Conservation (phyloP, 495 filamentous ascomycete genomes). For the Thermochaetoides thermophila region DNA sequence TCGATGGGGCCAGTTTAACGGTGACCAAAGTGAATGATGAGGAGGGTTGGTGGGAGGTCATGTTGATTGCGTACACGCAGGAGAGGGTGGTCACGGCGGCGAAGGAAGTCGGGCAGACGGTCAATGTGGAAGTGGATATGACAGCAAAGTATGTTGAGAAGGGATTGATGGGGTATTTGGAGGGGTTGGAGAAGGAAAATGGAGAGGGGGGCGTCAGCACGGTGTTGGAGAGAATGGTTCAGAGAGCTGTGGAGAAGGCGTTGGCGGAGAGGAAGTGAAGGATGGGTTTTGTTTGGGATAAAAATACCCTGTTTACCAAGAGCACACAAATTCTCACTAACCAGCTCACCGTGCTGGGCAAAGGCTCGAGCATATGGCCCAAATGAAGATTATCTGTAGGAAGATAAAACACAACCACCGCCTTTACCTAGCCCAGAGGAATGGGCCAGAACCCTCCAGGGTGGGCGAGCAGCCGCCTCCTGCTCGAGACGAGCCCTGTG, state of each 20-base stretch:
- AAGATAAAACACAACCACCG: no score
- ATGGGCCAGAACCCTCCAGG: no score
- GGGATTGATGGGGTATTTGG: slow-evolving; percentile 60
- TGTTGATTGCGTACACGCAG: slow-evolving; percentile 98
- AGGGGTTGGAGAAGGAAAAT: slow-evolving; percentile 25
- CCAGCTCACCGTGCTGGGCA: no score
- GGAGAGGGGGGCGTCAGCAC: slow-evolving; percentile 37
- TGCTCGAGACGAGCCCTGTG: no score
- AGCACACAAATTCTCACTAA: no score
- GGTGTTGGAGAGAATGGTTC: slow-evolving; percentile 73
- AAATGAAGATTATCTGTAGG: no score
- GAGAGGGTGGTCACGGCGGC: slow-evolving; percentile 71
- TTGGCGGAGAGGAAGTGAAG: slow-evolving; percentile 23
- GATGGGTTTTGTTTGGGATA: neutral
- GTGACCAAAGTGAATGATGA: slow-evolving; percentile 65
- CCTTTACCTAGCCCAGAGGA: no score
- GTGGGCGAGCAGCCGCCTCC: no score
- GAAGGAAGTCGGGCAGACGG: slow-evolving; percentile 70
- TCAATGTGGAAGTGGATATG: slow-evolving; percentile 97
- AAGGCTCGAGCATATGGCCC: no score
- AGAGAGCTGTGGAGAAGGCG: slow-evolving; percentile 60
- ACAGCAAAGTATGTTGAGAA: slow-evolving; percentile 99
- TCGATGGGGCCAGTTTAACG: slow-evolving; percentile 95
- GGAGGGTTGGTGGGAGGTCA: slow-evolving; percentile 89
- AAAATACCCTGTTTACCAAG: no score